A percentile compares a stretch with the other conserved stretches of the same genome.
Conservation (phyloP, 306 rosid species). For the Dryas alaskensis region DNA sequence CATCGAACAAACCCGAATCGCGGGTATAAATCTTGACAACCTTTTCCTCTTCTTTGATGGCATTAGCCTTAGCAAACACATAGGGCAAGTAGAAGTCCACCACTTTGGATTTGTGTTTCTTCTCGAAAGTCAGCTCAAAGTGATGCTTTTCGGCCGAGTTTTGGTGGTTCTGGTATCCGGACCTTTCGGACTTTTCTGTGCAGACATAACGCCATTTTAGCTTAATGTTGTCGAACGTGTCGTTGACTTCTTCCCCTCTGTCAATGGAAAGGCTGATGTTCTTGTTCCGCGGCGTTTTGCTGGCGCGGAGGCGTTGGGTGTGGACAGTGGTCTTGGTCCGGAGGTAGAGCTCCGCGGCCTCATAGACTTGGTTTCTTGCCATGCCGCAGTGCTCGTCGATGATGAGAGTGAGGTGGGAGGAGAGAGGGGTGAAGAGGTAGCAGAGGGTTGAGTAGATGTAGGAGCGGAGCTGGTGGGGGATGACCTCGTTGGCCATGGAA, state of each 20-base stretch:
- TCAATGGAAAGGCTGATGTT: slow-evolving; percentile 21
- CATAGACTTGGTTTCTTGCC: slow-evolving; percentile 34
- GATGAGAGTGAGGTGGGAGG: slow-evolving; percentile 29
- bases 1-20: neutral
- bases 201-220: slow-evolving; percentile 28
- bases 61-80: slow-evolving; percentile 23
- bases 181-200: neutral
- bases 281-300: slow-evolving; percentile 32
- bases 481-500: slow-evolving; percentile 31
- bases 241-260: slow-evolving; percentile 23
- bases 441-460: slow-evolving; percentile 20
- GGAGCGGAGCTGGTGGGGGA: slow-evolving; percentile 27
- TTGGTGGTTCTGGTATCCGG: neutral
- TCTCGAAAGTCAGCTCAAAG: slow-evolving; percentile 34
- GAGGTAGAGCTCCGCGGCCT: slow-evolving; percentile 35
- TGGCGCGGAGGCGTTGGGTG: slow-evolving; percentile 24
- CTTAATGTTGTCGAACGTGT: slow-evolving; percentile 4
- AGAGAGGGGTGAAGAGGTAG: slow-evolving; percentile 30
- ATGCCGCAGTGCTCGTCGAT: slow-evolving; percentile 27
- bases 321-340: slow-evolving; percentile 25
- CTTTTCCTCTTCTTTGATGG: slow-evolving; percentile 14
- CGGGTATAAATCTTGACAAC: slow-evolving; percentile 28
- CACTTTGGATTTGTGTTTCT: slow-evolving; percentile 31
- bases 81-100: slow-evolving; percentile 30
- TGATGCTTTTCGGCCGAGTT: slow-evolving; percentile 6